Evolutionary conservation across 495 filamentous ascomycete species (phyloP).

Genomic region (Annulohypoxylon moriforme): DNA sequence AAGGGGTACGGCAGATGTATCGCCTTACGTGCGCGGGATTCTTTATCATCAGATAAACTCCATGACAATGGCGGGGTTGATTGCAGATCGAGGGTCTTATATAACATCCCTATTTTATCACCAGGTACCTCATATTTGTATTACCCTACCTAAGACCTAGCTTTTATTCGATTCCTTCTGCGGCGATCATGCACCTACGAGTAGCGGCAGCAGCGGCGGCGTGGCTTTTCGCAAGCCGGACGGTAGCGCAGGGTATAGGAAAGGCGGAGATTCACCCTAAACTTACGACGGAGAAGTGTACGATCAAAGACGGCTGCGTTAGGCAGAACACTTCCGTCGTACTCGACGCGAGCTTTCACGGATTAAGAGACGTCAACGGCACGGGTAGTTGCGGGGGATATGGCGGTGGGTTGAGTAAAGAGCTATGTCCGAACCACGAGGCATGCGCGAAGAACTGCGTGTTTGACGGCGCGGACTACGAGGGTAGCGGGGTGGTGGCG

Average conservation of each 20-base stretch:
- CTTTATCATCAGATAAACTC: constrained; percentile 21
- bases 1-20: constrained; percentile 35
- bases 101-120: constrained; percentile 17
- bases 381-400: constrained; percentile 61
- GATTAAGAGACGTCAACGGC: constrained; percentile 63
- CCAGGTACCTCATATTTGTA: not conserved
- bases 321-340: constrained; percentile 64
- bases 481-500: constrained; percentile 67
- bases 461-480: constrained; percentile 70
- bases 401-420: constrained; percentile 56
- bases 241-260: constrained; percentile 30
- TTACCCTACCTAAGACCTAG: constrained; percentile 17
- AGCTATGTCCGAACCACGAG: constrained; percentile 64
- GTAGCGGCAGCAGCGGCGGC: not conserved
- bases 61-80: constrained; percentile 6
- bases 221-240: constrained; percentile 17
- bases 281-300: constrained; percentile 68
- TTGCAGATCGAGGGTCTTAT: constrained; percentile 10
- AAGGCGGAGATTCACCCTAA: constrained; percentile 60
- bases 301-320: constrained; percentile 62
- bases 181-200: constrained; percentile 26
- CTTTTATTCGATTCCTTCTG: not conserved
- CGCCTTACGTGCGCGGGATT: not conserved
- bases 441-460: constrained; percentile 70
- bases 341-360: constrained; percentile 74